Evolutionary conservation across 73 alveolate species (phyloP).

Genomic region (Stentor roeselii): DNA sequence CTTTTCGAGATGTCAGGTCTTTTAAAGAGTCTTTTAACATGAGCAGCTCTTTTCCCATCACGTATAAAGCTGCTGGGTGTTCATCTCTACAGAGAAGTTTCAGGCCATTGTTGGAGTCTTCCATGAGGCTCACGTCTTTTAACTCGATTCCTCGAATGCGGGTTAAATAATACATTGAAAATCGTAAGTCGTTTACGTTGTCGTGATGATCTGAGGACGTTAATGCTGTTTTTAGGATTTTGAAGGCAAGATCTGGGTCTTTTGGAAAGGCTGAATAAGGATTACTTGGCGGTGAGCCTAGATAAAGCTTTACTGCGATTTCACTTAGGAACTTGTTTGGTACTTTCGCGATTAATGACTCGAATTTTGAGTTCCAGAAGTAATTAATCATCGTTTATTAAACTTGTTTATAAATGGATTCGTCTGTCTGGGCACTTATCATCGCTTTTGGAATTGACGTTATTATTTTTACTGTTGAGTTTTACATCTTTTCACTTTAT

Average conservation of each 20-base stretch:
- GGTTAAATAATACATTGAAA: background rate
- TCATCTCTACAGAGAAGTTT: slow-evolving; percentile 7
- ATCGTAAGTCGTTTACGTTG: background rate
- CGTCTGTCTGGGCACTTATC: slow-evolving; percentile 12
- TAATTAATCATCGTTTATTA: background rate
- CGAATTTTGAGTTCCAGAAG: background rate
- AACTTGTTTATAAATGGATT: slow-evolving; percentile 17
- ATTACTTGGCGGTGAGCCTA: background rate
- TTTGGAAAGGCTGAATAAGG: background rate
- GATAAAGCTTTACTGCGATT: background rate
- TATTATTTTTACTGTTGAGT: background rate
- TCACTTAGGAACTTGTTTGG: background rate
- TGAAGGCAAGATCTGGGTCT: slow-evolving; percentile 2
- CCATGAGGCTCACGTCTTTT: background rate
- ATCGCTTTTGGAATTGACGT: background rate
- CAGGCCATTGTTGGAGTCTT: background rate
- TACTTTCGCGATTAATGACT: background rate
- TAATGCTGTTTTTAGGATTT: background rate
- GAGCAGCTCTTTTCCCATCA: slow-evolving; percentile 22
- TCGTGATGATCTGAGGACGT: background rate
- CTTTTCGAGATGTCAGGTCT: background rate
- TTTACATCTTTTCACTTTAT: background rate
- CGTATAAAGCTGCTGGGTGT: background rate
- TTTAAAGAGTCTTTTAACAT: background rate
- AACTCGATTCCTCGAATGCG: background rate